Conservation (phyloP, 495 filamentous ascomycete genomes). For the Parachaetomium inaequale region DNA sequence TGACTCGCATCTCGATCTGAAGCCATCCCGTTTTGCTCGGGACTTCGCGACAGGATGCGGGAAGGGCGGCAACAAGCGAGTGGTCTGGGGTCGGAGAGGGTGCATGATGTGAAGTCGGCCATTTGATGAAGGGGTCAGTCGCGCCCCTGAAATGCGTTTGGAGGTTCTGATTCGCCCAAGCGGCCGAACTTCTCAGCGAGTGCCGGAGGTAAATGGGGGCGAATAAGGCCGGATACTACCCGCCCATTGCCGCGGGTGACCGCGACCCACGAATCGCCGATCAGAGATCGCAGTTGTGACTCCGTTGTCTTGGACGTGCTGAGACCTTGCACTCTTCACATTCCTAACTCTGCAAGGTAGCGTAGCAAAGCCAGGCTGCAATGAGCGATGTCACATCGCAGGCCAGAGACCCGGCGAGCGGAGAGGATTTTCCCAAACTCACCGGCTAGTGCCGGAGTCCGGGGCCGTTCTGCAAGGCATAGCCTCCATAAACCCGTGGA, state of each 20-base stretch:
- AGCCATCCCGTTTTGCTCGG: not conserved
- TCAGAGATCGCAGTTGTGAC: not conserved
- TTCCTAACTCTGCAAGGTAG: not conserved
- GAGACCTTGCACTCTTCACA: not conserved
- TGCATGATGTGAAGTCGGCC: not conserved
- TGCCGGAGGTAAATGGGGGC: slow-evolving; percentile 12
- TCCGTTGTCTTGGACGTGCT: not conserved
- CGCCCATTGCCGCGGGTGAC: slow-evolving; percentile 2
- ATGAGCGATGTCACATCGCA: slow-evolving; percentile 6
- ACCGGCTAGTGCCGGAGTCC: not conserved
- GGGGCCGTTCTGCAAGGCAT: not conserved
- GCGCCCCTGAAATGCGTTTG: slow-evolving; percentile 6
- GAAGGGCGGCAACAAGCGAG: slow-evolving; percentile 19
- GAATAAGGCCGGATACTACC: slow-evolving; percentile 33
- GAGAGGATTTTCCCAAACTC: not conserved
- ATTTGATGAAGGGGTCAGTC: slow-evolving; percentile 24
- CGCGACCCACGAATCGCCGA: not conserved
- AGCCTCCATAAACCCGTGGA: not conserved
- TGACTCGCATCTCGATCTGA: not conserved
- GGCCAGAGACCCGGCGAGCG: no score
- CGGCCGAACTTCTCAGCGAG: slow-evolving; percentile 9
- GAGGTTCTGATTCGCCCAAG: slow-evolving; percentile 25
- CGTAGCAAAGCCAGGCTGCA: not conserved
- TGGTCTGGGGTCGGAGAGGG: not conserved
- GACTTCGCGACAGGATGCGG: slow-evolving; percentile 4